Conservation (phyloP, 1,284 basidiomycete genomes). For the Apiotrichum laibachii region DNA sequence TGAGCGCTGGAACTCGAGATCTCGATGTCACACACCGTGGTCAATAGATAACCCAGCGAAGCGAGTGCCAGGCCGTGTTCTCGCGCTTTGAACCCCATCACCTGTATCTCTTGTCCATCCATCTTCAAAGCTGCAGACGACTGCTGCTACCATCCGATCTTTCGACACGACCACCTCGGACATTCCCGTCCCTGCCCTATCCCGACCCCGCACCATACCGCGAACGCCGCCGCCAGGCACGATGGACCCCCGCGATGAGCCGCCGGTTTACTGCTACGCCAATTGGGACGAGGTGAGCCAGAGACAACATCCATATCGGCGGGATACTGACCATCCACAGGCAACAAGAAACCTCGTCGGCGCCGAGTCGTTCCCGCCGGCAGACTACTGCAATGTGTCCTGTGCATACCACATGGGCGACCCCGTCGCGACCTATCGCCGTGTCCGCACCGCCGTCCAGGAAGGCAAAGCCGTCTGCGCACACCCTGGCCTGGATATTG, state of each 20-base stretch:
- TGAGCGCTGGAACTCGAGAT: too few species aligned
- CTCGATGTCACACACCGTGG: too few species aligned
- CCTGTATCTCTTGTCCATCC: too few species aligned
- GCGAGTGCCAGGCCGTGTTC: too few species aligned
- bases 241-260: not conserved
- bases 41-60: too few species aligned
- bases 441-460: constrained; percentile 30
- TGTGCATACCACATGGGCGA: constrained; percentile 43
- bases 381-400: constrained; percentile 34
- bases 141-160: too few species aligned
- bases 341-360: not conserved
- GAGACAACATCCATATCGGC: not conserved
- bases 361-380: constrained; percentile 28
- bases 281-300: constrained; percentile 3
- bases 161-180: too few species aligned
- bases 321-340: not conserved
- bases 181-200: not conserved
- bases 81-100: too few species aligned
- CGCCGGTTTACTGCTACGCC: constrained; percentile 4
- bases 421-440: not conserved
- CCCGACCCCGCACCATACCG: not conserved
- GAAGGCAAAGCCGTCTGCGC: constrained; percentile 38
- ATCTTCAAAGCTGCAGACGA: too few species aligned
- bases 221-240: not conserved
- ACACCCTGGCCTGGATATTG: constrained; percentile 5